Conservation (phyloP, 208 protist genomes). For the Jaenimonas drosophilae region DNA sequence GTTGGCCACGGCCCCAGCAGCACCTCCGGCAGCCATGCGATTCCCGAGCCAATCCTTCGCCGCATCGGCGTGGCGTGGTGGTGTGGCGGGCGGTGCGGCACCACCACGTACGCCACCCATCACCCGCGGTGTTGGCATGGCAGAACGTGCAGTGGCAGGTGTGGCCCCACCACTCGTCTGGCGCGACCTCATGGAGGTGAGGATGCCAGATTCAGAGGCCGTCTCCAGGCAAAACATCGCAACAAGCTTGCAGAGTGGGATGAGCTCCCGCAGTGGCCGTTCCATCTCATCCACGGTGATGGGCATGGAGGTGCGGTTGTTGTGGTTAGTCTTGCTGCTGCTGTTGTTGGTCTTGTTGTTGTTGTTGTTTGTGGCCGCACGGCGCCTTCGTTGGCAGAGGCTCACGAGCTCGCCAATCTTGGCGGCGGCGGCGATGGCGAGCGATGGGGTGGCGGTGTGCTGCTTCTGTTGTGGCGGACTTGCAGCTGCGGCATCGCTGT, state of each 20-base stretch:
- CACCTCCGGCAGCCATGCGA: slow-evolving; percentile 22
- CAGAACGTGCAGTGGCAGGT: too few relatives aligned
- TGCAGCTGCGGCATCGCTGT: too few relatives aligned
- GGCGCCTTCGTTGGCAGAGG: not conserved
- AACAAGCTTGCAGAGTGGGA: slow-evolving; percentile 19
- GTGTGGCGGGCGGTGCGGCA: slow-evolving; percentile 8
- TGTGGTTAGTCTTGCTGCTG: not conserved
- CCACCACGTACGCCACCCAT: slow-evolving; percentile 6
- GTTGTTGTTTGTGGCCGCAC: not conserved
- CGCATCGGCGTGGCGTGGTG: too few relatives aligned
- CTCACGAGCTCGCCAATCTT: too few relatives aligned
- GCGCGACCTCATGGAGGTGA: slow-evolving; percentile 8
- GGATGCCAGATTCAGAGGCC: slow-evolving; percentile 7
- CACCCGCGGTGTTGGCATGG: too few relatives aligned
- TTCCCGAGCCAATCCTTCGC: slow-evolving; percentile 25
- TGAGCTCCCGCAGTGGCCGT: too few relatives aligned
- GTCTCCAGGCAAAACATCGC: slow-evolving; percentile 50
- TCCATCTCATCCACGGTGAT: too few relatives aligned
- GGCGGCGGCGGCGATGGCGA: too few relatives aligned
- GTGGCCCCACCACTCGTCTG: too few relatives aligned
- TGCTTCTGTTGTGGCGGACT: too few relatives aligned
- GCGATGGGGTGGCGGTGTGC: too few relatives aligned
- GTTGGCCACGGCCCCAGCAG: too few relatives aligned
- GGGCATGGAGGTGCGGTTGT: not conserved
- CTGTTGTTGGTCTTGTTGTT: slow-evolving; percentile 2